Evolutionary conservation across 23 red algal species (phyloP).

Genomic region (Agarophyton chilense): DNA sequence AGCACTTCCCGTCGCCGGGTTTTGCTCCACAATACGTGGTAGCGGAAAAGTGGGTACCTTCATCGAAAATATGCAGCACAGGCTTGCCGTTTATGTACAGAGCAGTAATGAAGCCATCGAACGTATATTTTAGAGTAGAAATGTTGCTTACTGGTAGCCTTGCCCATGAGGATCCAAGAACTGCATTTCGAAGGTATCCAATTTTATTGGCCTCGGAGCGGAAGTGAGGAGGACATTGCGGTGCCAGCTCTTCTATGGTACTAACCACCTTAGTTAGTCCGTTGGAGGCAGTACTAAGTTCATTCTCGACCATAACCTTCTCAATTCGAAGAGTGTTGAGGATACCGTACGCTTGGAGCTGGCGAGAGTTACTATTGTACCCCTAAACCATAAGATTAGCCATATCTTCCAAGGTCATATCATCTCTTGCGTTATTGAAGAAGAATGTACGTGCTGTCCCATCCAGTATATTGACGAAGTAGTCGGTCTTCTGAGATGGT

Average conservation of each 20-base stretch:
- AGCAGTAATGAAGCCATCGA: no score
- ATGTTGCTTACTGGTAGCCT: no score
- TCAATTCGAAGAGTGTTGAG: conserved; percentile 28
- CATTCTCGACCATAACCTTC: no score
- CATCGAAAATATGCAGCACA: conserved; percentile 48
- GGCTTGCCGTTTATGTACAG: conserved; percentile 41
- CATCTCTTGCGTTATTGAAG: background rate
- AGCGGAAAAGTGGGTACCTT: no score
- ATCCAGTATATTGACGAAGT: no score
- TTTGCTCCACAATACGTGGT: no score
- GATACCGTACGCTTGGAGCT: conserved; percentile 24
- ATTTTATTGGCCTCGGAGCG: background rate
- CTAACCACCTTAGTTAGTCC: background rate
- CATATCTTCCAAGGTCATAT: conserved; percentile 42
- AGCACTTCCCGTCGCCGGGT: no score
- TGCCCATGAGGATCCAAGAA: no score
- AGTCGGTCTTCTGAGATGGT: no score
- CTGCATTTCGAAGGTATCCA: background rate
- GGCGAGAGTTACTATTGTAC: conserved; percentile 34
- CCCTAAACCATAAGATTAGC: conserved; percentile 9
- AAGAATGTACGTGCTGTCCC: conserved; percentile 21
- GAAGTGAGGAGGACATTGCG: background rate
- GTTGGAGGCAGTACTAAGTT: background rate
- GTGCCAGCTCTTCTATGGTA: conserved; percentile 22
- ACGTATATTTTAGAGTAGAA: no score